Percentiles rank a stretch among this genome's conserved stretches.
phyloP scores from a whole-genome alignment of 176 grass and related monocot genomes.

The Avena insularis region DNA sequence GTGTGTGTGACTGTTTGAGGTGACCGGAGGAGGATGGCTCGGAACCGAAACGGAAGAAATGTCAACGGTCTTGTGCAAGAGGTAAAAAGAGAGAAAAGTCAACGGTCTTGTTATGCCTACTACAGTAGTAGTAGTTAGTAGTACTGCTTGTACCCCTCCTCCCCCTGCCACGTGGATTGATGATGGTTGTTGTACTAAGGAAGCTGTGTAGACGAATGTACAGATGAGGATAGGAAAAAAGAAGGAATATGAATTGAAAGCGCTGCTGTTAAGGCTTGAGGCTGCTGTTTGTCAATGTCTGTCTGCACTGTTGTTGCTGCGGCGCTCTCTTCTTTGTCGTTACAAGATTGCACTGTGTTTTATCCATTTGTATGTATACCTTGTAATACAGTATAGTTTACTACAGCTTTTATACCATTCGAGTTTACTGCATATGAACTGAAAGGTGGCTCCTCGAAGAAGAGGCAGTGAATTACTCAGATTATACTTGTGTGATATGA shows the following conservation, averaged over 20 bases:
- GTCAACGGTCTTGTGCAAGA: conserved; percentile 23
- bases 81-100: neutral
- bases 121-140: conserved; percentile 8
- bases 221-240: conserved; percentile 62
- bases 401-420: neutral
- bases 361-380: neutral
- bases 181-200: conserved; percentile 44
- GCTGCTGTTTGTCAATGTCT: conserved; percentile 31
- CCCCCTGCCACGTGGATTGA: conserved; percentile 40
- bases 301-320: conserved; percentile 4
- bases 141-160: conserved; percentile 20
- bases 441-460: neutral
- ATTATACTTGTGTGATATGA: neutral
- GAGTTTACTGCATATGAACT: neutral
- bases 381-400: neutral
- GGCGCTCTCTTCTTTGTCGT: neutral
- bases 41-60: neutral
- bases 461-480: neutral
- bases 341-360: neutral
- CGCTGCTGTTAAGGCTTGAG: neutral
- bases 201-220: conserved; percentile 68
- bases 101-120: conserved; percentile 10
- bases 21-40: conserved; percentile 26
- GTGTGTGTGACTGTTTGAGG: conserved; percentile 22
- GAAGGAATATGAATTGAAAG: conserved; percentile 56